phyloP scores from a whole-genome alignment of 83 land plant species.

The Picea abies region DNA sequence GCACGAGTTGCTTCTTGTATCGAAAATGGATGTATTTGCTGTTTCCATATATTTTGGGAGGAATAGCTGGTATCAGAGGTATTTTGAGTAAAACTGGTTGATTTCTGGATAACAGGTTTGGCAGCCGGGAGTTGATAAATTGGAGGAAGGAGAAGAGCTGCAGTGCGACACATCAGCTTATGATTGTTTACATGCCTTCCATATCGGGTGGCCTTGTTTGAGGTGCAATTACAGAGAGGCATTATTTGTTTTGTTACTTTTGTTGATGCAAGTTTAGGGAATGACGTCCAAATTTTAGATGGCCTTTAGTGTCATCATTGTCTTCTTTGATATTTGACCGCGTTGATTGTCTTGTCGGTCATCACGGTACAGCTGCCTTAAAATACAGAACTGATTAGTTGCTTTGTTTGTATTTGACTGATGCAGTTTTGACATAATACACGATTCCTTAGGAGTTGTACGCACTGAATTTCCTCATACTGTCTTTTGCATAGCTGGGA shows the following conservation, averaged over 20 bases:
- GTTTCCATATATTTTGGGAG: too few species aligned
- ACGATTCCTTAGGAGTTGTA: conserved; percentile 75
- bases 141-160: conserved; percentile 90
- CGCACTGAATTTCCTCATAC: conserved; percentile 91
- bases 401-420: neutral
- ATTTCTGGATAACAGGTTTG: conserved; percentile 59
- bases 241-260: conserved; percentile 12
- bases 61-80: neutral
- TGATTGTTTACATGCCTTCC: conserved; percentile 84
- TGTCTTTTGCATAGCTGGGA: conserved; percentile 78
- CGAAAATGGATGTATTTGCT: too few species aligned
- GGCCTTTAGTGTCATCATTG: too few species aligned
- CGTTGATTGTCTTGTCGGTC: too few species aligned
- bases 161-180: conserved; percentile 94
- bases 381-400: neutral
- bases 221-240: conserved; percentile 43
- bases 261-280: neutral
- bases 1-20: too few species aligned
- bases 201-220: conserved; percentile 95
- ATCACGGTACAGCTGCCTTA: too few species aligned
- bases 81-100: neutral
- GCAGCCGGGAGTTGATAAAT: conserved; percentile 91
- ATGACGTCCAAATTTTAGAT: too few species aligned
- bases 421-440: conserved; percentile 84
- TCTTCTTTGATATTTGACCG: too few species aligned